Conservation (phyloP, 2,329 filamentous ascomycete genomes). For the Ophiosphaerella herpotricha region DNA sequence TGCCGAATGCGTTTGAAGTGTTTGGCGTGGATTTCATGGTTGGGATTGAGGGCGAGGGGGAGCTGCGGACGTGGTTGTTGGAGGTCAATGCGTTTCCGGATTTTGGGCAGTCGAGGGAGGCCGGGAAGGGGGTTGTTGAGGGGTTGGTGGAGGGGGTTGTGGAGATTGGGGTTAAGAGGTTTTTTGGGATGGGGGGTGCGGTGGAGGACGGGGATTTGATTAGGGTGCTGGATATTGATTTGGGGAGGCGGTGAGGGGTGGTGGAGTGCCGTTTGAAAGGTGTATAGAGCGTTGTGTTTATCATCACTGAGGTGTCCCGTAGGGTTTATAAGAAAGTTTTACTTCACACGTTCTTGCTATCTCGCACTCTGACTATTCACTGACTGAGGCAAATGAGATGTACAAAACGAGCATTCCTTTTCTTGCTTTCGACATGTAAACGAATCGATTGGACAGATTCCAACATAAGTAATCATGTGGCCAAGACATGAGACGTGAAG, state of each 20-base stretch:
- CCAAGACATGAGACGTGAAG: too few relatives aligned
- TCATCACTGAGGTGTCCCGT: too few relatives aligned
- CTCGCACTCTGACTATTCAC: too few relatives aligned
- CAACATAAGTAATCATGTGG: too few relatives aligned
- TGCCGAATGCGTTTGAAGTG: conserved; percentile 87
- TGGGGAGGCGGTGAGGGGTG: conserved; percentile 43
- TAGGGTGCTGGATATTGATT: conserved; percentile 52
- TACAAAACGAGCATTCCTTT: too few relatives aligned
- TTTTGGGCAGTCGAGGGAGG: conserved; percentile 86
- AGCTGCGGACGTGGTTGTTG: conserved; percentile 69
- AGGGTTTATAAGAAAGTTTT: too few relatives aligned
- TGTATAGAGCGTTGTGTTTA: too few relatives aligned
- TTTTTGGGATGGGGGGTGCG: conserved; percentile 59
- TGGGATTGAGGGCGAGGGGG: conserved; percentile 50
- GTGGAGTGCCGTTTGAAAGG: not conserved
- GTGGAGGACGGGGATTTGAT: conserved; percentile 41
- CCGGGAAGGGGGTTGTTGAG: conserved; percentile 71
- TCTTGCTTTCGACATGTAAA: too few relatives aligned
- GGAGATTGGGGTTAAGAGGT: conserved; percentile 66
- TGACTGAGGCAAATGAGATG: too few relatives aligned
- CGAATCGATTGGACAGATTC: too few relatives aligned
- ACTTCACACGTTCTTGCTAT: too few relatives aligned
- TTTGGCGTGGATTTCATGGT: conserved; percentile 92
- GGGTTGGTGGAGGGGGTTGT: conserved; percentile 79
- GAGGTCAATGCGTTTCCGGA: conserved; percentile 97